Percentiles rank a stretch among this genome's conserved stretches.
Conservation (phyloP, 176 grass and related monocot genomes). For the Triticum urartu region DNA sequence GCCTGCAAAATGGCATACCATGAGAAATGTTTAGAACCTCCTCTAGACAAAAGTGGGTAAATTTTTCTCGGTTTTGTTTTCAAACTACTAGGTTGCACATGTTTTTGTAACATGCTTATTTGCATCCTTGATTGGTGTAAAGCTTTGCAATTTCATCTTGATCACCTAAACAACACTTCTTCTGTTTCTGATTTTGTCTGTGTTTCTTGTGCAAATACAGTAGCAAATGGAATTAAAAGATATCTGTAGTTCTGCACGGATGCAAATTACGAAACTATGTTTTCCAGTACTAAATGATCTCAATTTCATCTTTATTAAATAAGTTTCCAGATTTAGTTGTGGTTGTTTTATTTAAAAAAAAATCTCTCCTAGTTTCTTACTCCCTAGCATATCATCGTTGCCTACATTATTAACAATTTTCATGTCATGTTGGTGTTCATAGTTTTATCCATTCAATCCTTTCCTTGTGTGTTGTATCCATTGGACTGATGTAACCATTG, state of each 20-base stretch:
- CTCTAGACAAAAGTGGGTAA: slow-evolving; percentile 55
- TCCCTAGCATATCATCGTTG: not conserved
- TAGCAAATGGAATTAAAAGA: slow-evolving; percentile 4
- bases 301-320: slow-evolving; percentile 4
- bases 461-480: not conserved
- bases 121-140: not conserved
- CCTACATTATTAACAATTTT: not conserved
- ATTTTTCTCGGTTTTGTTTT: slow-evolving; percentile 38
- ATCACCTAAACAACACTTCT: slow-evolving; percentile 8
- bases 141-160: not conserved
- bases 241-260: not conserved
- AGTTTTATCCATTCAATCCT: not conserved
- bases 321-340: not conserved
- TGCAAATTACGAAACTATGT: slow-evolving; percentile 1
- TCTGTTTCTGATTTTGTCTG: not conserved
- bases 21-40: slow-evolving; percentile 66
- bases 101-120: slow-evolving; percentile 1
- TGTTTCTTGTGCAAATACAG: not conserved
- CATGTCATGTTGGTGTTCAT: not conserved
- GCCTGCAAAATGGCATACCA: slow-evolving; percentile 75
- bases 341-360: not conserved
- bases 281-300: not conserved
- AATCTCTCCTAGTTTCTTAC: not conserved
- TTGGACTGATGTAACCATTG: slow-evolving; percentile 3
- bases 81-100: not conserved